phyloP scores from a whole-genome alignment of 495 filamentous ascomycete species.

The Talaromyces proteolyticus region DNA sequence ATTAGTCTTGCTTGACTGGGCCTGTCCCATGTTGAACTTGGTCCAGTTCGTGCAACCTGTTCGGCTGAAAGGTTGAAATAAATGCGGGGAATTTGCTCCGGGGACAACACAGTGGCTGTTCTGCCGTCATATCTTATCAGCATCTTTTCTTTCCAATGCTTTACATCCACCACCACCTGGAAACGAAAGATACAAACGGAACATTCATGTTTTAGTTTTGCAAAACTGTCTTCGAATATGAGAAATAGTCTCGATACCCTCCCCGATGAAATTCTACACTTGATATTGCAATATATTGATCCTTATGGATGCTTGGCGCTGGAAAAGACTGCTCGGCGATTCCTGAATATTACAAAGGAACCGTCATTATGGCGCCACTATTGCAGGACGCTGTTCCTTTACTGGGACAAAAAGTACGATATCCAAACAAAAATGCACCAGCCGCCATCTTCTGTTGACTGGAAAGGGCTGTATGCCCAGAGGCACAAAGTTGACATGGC shows the following conservation, averaged over 20 bases:
- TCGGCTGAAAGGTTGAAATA: no score
- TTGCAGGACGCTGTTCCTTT: constrained; percentile 59
- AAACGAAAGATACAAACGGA: not conserved
- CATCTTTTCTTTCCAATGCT: not conserved
- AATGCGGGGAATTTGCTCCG: no score
- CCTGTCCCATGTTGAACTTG: constrained; percentile 79
- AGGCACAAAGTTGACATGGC: constrained; percentile 48
- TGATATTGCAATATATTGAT: constrained; percentile 56
- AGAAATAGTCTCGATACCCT: constrained; percentile 33
- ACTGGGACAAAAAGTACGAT: constrained; percentile 66
- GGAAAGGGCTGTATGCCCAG: constrained; percentile 66
- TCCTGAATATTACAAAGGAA: constrained; percentile 59
- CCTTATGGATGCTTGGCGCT: constrained; percentile 41
- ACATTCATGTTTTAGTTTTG: not conserved
- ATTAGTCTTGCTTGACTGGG: constrained; percentile 57
- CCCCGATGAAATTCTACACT: constrained; percentile 71
- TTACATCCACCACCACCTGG: not conserved
- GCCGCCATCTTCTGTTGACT: constrained; percentile 56
- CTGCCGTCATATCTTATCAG: constrained; percentile 16
- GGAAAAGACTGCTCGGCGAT: constrained; percentile 55
- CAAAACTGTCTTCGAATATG: constrained; percentile 1
- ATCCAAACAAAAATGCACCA: constrained; percentile 49
- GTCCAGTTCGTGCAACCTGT: no score
- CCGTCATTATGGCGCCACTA: constrained; percentile 74
- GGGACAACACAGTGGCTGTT: no score